These are phyloP conservation scores for Prunus dulcis DNA, from an alignment of 306 rosid genomes.

Conservation along the genomic window DNA sequence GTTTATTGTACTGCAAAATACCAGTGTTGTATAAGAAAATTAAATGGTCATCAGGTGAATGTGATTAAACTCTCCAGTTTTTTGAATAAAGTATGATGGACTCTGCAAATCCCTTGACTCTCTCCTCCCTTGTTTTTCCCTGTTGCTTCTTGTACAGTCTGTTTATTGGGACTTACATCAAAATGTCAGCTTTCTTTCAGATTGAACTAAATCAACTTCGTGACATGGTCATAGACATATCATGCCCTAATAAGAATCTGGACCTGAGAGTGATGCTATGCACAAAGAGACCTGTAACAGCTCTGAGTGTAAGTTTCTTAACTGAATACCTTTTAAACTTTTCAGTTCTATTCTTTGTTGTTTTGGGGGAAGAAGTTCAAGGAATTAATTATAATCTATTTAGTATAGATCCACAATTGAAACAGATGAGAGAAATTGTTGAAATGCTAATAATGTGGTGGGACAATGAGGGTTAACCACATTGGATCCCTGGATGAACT, in stretches of 20 bases:
- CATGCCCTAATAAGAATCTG: slow-evolving; percentile 37
- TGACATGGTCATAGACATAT: slow-evolving; percentile 42
- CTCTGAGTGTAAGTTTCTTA: slow-evolving; percentile 33
- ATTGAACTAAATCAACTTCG: slow-evolving; percentile 35
- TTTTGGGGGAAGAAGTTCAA: background rate
- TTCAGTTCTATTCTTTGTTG: background rate
- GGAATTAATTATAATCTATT: background rate
- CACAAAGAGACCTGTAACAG: slow-evolving; percentile 25
- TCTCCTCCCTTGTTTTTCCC: background rate
- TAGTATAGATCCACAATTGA: background rate
- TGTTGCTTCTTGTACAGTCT: background rate
- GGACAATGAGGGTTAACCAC: background rate
- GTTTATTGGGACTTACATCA: background rate
- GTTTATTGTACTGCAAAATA: background rate
- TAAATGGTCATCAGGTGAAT: background rate
- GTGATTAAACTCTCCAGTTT: background rate
- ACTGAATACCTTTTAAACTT: background rate
- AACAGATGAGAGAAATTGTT: background rate
- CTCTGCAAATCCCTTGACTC: background rate
- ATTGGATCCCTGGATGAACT: background rate
- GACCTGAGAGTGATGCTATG: slow-evolving; percentile 53
- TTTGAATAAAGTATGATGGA: background rate
- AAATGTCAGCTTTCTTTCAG: slow-evolving; percentile 18
- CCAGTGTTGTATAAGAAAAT: background rate
- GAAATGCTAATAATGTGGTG: background rate